Evolutionary conservation across 2,329 filamentous ascomycete genomes (phyloP).

Genomic region (Gnomoniopsis sp.): DNA sequence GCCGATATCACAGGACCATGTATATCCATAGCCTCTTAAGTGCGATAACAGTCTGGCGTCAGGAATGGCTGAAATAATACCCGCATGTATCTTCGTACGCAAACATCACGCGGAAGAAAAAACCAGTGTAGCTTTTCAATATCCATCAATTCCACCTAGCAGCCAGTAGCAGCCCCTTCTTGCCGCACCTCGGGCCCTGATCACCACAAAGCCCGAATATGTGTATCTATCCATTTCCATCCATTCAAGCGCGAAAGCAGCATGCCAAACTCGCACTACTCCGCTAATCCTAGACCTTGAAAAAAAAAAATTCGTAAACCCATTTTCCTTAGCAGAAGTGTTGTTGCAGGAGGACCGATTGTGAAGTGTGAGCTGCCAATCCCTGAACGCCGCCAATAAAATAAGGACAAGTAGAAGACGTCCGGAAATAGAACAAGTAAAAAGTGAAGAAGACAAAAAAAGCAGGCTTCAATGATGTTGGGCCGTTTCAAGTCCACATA

Average conservation of each 20-base stretch:
- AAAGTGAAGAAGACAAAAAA: neutral
- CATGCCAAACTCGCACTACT: constrained; percentile 2
- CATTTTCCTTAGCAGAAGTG: neutral
- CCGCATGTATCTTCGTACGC: neutral
- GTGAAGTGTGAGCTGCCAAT: neutral
- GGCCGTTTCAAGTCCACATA: constrained; percentile 7
- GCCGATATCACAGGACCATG: neutral
- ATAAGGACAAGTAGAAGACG: neutral
- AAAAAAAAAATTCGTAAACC: constrained; percentile 10
- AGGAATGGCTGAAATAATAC: too few species aligned
- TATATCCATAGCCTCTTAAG: neutral
- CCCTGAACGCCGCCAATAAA: neutral
- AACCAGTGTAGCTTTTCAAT: neutral
- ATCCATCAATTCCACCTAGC: constrained; percentile 3
- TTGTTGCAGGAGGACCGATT: neutral
- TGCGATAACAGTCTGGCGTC: neutral
- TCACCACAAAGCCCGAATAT: neutral
- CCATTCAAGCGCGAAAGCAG: neutral
- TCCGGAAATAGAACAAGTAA: neutral
- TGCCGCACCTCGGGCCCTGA: neutral
- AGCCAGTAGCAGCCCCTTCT: neutral
- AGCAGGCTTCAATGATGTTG: neutral
- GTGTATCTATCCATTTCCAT: neutral
- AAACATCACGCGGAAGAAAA: neutral
- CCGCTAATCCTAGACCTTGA: constrained; percentile 4